These are phyloP conservation scores for Termitomyces heimii DNA, from an alignment of 768 basidiomycete species.

Conservation along the genomic window DNA sequence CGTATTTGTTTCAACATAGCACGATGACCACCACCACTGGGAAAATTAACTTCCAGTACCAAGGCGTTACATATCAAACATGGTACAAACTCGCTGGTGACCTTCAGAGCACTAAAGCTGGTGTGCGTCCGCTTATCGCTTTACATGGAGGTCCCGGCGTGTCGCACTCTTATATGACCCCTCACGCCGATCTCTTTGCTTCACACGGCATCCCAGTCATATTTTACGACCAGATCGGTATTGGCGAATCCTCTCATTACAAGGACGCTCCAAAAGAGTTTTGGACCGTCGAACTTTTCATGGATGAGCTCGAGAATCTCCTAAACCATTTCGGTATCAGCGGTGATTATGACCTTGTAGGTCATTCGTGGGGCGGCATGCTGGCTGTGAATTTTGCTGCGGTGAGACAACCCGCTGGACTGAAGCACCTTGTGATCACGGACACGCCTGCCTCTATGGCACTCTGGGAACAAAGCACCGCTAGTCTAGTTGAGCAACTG, in stretches of 20 bases:
- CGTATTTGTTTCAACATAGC: background rate
- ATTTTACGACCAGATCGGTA: slow-evolving; percentile 49
- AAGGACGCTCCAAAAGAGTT: slow-evolving; percentile 32
- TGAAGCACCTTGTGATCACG: slow-evolving; percentile 29
- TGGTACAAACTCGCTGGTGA: slow-evolving; percentile 13
- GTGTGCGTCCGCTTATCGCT: slow-evolving; percentile 26
- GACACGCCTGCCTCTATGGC: slow-evolving; percentile 23
- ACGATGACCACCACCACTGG: slow-evolving; percentile 4
- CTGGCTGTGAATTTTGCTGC: slow-evolving; percentile 35
- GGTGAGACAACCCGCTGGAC: slow-evolving; percentile 28
- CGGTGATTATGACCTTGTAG: slow-evolving; percentile 36
- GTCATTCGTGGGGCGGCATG: slow-evolving; percentile 58
- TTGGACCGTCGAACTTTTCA: slow-evolving; percentile 35
- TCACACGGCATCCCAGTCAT: slow-evolving; percentile 31
- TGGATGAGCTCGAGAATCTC: slow-evolving; percentile 49
- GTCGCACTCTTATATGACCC: slow-evolving; percentile 34
- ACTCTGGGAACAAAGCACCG: slow-evolving; percentile 20
- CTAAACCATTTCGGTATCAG: slow-evolving; percentile 34
- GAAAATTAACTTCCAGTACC: slow-evolving; percentile 10
- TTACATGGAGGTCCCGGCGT: slow-evolving; percentile 43
- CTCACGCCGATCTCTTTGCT: slow-evolving; percentile 20
- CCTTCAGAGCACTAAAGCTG: slow-evolving; percentile 3
- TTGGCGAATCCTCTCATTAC: slow-evolving; percentile 37
- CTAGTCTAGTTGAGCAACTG: slow-evolving; percentile 9
- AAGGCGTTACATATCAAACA: slow-evolving; percentile 12